Base-by-base conservation (phyloP, 352 stramenopile species). In the Pythium periplocum region DNA sequence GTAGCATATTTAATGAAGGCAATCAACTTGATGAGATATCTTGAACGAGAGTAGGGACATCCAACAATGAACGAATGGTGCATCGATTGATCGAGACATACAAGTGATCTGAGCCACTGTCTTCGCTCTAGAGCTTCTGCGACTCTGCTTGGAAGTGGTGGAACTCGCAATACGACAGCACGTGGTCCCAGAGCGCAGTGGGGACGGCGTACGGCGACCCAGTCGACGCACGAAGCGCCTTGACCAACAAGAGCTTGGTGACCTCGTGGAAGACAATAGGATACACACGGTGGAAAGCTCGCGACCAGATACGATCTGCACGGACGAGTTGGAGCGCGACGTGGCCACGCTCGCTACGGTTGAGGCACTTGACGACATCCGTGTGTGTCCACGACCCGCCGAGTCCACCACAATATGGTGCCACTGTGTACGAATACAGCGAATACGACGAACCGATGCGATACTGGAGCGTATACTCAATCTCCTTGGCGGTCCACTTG, bases 401-500 rank as follows among this genome's bases (percentile, higher is more conserved):
- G 41, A 84, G 45, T 1, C 62, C 55, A n/a, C 69, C 73, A 0
- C 50, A 45, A 50, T 62, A 68, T 12, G 75, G 64, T 5, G 62
- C 75, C 30, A 67, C 64, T 30, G 69, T 71, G 51, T 86, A 85
- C 44, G 76, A 55, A 42, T 86, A 89, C 30, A 64, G 73, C 48
- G 75, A 76, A 10, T n/a, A 43, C 3, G 51, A 55, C 12, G 17
- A 34, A 6, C 35, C 35, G 12, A 75, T 65, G 37, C 71, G 77
- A 60, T 86, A 89, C 58, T 74, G 55, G 45, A 89, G 50, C 52
- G 75, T 55, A 41, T 81, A 89, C 44, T 58, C 66, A 11, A 86
- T 11, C 35, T 61, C 36, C 7, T 71, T 50, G 37, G 61, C 50
- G 38, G 60, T 65, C 78, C 78, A 89, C 48, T 66, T 65, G 6